Evolutionary conservation across 129 eudicot genomes (phyloP), one percentile per base, ranked within the genome.

Genomic region (Centrapalus pauciflorus): DNA sequence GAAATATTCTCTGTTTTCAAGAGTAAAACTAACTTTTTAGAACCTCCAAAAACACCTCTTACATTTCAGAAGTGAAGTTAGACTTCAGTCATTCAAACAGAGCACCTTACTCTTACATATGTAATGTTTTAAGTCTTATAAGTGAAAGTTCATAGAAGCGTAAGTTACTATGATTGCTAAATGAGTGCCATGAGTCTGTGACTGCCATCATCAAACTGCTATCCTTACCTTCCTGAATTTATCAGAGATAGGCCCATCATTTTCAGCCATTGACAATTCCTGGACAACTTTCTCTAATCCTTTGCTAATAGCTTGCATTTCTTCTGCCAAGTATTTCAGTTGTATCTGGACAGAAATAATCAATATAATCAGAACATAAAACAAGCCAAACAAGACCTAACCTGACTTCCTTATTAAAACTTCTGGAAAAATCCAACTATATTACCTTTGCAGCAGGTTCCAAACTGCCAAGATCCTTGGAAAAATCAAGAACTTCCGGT

Each of bases 401-500:
- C 46, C 26, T 57, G n/a, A 16, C 7, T 69, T 21, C n/a, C 11
- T 2, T 30, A 3, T 6, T 14, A 38, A 7, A 72, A 63, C 7
- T 6, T 38, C 26, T 12, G 16, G 19, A 40, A 64, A 30, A 46
- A 13, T 58, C 67, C 32, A 77, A 64, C 21, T 49, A 41, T 21
- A 23, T 19, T 71, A 89, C 98, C 95, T 88, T 91, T 48, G 96
- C 67, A 32, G 90, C 84, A 60, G 83, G 84, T 81, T 91, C 98
- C 81, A 91, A 76, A 83, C 95, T 79, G 60, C 82, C 56, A 71
- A 91, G 86, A 74, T 91, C 95, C 61, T 88, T 73, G n/a, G 86
- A 83, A 70, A 87, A 91, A 79, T 91, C 96, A 52, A 91, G 90
- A 49, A 91, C 82, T 79, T 91, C 95, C 0, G 98, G 98, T 16